Conservation (phyloP, 108 stramenopile genomes). For the Fragilaria radians region DNA sequence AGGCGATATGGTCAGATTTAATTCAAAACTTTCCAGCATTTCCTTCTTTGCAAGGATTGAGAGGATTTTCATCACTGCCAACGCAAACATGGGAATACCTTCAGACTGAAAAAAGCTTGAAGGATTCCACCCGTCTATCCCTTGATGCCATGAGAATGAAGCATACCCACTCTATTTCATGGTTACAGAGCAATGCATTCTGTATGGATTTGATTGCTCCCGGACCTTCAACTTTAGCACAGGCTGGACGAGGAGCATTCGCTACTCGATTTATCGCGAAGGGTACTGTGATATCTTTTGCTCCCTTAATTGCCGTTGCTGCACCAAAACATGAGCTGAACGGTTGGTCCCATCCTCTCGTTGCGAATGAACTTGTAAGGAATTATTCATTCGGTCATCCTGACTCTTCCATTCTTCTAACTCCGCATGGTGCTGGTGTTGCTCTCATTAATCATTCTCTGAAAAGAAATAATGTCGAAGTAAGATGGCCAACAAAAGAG, state of each 20-base stretch:
- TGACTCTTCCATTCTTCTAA: slow-evolving; percentile 64
- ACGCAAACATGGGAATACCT: background rate
- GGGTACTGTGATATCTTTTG: slow-evolving; percentile 71
- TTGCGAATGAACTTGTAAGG: slow-evolving; percentile 42
- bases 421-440: slow-evolving; percentile 72
- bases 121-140: background rate
- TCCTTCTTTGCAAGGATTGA: background rate
- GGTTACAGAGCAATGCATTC: slow-evolving; percentile 58
- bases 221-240: slow-evolving; percentile 49
- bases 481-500: slow-evolving; percentile 63
- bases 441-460: slow-evolving; percentile 81
- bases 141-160: background rate
- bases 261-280: slow-evolving; percentile 58
- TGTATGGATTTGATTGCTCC: slow-evolving; percentile 76
- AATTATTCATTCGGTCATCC: slow-evolving; percentile 80
- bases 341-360: slow-evolving; percentile 10
- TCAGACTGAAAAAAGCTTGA: background rate
- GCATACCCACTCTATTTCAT: slow-evolving; percentile 32
- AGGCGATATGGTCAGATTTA: slow-evolving; percentile 29
- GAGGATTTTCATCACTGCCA: background rate
- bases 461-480: slow-evolving; percentile 46
- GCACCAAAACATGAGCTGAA: slow-evolving; percentile 12
- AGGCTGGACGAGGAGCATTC: slow-evolving; percentile 82
- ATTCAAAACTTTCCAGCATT: slow-evolving; percentile 20
- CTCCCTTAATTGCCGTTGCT: slow-evolving; percentile 58